These are phyloP conservation scores for Fusarium lateritium DNA, from an alignment of 2,329 filamentous ascomycete species.

Conservation along the genomic window DNA sequence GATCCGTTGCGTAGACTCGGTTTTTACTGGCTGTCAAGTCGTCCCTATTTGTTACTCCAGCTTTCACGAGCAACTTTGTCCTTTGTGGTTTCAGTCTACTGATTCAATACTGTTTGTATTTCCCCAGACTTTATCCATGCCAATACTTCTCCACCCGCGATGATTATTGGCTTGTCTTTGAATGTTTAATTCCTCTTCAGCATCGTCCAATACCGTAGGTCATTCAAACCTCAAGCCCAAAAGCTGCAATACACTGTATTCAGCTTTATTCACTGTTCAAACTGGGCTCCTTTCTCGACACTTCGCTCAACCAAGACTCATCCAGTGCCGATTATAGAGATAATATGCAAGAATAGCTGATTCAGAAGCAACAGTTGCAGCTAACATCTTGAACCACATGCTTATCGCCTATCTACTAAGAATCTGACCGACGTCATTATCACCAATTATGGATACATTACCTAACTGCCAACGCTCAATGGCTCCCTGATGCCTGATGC, in stretches of 20 bases:
- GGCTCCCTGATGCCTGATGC: neutral
- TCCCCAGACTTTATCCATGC: too few species aligned
- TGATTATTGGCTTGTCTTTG: too few species aligned
- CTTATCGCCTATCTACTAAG: too few species aligned
- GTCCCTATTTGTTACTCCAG: constrained; percentile 5
- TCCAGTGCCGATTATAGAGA: neutral
- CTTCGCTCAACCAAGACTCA: constrained; percentile 11
- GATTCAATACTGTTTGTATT: too few species aligned
- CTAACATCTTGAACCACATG: neutral
- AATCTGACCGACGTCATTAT: constrained; percentile 9
- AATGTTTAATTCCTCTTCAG: too few species aligned
- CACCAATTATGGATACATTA: constrained; percentile 18
- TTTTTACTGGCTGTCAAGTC: constrained; percentile 2
- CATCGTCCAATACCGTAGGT: too few species aligned
- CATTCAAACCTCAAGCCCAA: too few species aligned
- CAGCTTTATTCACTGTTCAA: too few species aligned
- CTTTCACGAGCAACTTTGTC: neutral
- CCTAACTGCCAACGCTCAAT: neutral
- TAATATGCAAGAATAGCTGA: neutral
- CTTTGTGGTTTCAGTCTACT: too few species aligned
- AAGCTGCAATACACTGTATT: too few species aligned
- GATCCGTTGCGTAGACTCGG: neutral
- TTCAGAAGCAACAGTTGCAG: constrained; percentile 1
- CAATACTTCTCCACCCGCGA: too few species aligned
- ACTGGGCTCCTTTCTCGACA: too few species aligned